Base-by-base conservation (phyloP, 495 filamentous ascomycete species). In the Aspergillus kassunensis region DNA sequence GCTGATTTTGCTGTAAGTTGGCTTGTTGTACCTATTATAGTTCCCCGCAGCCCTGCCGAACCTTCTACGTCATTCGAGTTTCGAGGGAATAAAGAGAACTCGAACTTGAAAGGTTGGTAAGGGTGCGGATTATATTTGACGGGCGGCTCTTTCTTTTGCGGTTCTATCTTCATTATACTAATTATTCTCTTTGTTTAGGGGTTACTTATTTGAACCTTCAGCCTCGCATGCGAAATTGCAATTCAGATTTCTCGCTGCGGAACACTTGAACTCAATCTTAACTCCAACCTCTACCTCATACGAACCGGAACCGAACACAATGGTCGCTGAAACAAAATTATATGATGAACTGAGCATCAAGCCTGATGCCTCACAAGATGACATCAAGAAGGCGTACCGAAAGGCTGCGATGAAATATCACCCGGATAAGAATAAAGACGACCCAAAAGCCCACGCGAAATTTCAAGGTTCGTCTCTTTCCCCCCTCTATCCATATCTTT, bases 381-480 rank as follows among this genome's bases (percentile, higher is more conserved):
- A 97, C 50, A 93, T 99, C 69, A 97, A 96, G 71, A 99, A 99
- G 62, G 93, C 85, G 30, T 98, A 98, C 65, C 91, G 89, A 55
- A 95, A 93, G 77, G 79, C 81, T 31, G 95, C 93, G 37, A 72
- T 98, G 64, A 97, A 96, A 75, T 85, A 83, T 64, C 93, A 98
- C 63, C 93, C 93, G 0, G 93, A 98, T 70, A 97, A 97, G 77
- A 97, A 97, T 75, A 92, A 91, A 66, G 86, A 95, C 68, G 89
- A 93, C 58, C 85, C 90, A 15, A 64, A 79, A 15, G 87, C 90
- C 19, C 73, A 82, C 47, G 92, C 97, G 57, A 95, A 89, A 61
- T 98, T 98, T 72, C 92, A 92, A 76, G 77, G 78, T 75, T 67
- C 41, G 68, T 62, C 41, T 18, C 30, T 49, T 2, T 43, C 51